Base-by-base conservation (phyloP, 2,329 filamentous ascomycete genomes). In the Alternaria postmessia region DNA sequence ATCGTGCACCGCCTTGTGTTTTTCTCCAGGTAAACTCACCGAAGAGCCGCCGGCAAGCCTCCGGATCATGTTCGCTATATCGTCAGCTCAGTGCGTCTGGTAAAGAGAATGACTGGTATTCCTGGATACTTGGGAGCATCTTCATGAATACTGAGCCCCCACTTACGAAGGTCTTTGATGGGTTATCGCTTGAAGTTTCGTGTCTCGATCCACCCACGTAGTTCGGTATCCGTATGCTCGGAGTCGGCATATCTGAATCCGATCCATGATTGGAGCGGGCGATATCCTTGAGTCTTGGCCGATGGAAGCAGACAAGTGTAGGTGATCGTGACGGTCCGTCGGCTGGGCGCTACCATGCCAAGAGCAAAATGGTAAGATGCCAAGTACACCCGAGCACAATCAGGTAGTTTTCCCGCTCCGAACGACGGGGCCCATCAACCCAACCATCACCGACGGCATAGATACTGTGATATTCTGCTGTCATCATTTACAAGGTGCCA, bases 201-300 rank as follows among this genome's bases (percentile, higher is more conserved):
- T 24, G 8, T 38, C 46, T 6, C 4, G 30, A 49, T 38, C 2
- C 20, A 49, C 46, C 32, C 46, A 26, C 32, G 46, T 49, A 49
- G 22, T 18, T 14, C 46, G 6, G 1, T 2, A 7, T n/a, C 46
- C 34, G 32, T 5, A 24, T 26, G 32, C 46, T 49, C 30, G 46
- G 46, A n/a, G 32, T 49, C 46, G 30, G 46, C 32, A 12, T 36
- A 49, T 49, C 30, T 48, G 5, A 2, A n/a, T 11, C 46, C 32
- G 20, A 26, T 38, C 46, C 7, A 22, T 38, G 46, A 26, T 49
- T 49, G 32, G 46, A 49, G 46, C 46, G 46, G 46, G 30, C 46
- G 4, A 38, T 49, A 38, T 36, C 20, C 14, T 26, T 1, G 3
- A 14, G 30, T 36, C 46, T 38, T 49, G 32, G 32, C 32, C 22